Conservation (phyloP, 1,139 yeast genomes). For the Nadsonia commutata region DNA sequence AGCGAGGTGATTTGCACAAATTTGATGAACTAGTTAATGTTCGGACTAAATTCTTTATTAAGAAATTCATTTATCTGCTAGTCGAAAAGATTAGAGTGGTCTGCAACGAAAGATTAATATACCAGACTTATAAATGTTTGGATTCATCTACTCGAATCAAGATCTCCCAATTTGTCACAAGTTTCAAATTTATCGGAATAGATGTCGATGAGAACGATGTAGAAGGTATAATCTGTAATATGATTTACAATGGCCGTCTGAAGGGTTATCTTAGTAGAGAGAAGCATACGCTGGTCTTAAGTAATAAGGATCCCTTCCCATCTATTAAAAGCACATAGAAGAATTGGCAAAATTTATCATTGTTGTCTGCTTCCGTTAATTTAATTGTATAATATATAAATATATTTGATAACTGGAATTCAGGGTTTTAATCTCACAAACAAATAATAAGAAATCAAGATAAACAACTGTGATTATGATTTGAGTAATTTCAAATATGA, state of each 20-base stretch:
- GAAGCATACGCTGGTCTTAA: conserved; percentile 57
- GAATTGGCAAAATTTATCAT: no score
- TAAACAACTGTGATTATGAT: no score
- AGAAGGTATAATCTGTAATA: conserved; percentile 58
- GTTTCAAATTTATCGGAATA: conserved; percentile 27
- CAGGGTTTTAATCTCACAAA: no score
- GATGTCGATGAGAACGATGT: conserved; percentile 26
- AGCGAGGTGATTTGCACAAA: conserved; percentile 17
- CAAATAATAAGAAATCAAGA: no score
- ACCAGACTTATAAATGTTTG: conserved; percentile 28
- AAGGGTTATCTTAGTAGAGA: conserved; percentile 80
- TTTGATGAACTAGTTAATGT: conserved; percentile 33
- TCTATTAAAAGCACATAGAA: no score
- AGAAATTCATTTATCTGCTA: conserved; percentile 48
- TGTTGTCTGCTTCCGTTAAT: no score
- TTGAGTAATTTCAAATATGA: no score
- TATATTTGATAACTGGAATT: no score
- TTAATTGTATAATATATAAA: no score
- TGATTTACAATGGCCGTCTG: conserved; percentile 46
- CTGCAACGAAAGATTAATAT: conserved; percentile 40
- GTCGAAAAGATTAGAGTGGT: conserved; percentile 39
- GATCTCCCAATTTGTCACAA: conserved; percentile 32
- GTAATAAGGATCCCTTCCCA: conserved; percentile 68
- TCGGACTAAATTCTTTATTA: conserved; percentile 39
- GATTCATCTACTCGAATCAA: conserved; percentile 32